Percentiles rank a stretch among this genome's conserved stretches.
Evolutionary conservation across 2,329 filamentous ascomycete species (phyloP).

Genomic region (Ceratocystis papillata): DNA sequence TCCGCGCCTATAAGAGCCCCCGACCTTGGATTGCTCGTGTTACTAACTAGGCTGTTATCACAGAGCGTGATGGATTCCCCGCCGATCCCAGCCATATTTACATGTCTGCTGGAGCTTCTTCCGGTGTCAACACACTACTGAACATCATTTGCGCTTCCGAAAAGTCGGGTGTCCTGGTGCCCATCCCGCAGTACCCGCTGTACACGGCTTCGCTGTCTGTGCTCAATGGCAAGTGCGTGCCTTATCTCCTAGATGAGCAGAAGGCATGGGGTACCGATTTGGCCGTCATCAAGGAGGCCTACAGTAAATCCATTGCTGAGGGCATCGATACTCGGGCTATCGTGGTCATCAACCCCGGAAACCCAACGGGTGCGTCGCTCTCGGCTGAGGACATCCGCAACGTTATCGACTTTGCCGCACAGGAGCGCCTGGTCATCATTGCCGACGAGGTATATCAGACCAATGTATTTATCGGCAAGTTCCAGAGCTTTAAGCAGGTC

Average conservation of each 20-base stretch:
- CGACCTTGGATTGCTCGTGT: too few relatives aligned
- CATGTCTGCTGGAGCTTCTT: conserved; percentile 81
- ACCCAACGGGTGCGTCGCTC: conserved; percentile 86
- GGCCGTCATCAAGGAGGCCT: conserved; percentile 59
- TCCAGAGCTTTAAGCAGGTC: conserved; percentile 88
- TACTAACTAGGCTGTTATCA: background rate
- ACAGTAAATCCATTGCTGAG: conserved; percentile 61
- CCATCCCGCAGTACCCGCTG: conserved; percentile 94
- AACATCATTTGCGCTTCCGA: conserved; percentile 73
- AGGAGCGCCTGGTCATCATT: conserved; percentile 78
- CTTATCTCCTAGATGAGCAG: conserved; percentile 85
- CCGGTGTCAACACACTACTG: conserved; percentile 87
- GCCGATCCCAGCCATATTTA: conserved; percentile 74
- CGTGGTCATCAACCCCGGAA: conserved; percentile 96
- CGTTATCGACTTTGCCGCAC: conserved; percentile 76
- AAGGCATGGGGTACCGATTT: conserved; percentile 82
- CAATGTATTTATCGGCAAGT: conserved; percentile 90
- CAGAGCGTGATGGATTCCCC: conserved; percentile 77
- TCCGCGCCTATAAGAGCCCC: too few relatives aligned
- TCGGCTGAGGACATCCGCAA: conserved; percentile 65
- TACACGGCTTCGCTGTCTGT: conserved; percentile 89
- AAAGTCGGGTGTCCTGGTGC: conserved; percentile 75
- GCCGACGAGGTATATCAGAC: conserved; percentile 99
- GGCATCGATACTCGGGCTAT: conserved; percentile 85
- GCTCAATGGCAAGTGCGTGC: conserved; percentile 75